Conservation (phyloP, 768 basidiomycete genomes). For the Termitomyces sp. region DNA sequence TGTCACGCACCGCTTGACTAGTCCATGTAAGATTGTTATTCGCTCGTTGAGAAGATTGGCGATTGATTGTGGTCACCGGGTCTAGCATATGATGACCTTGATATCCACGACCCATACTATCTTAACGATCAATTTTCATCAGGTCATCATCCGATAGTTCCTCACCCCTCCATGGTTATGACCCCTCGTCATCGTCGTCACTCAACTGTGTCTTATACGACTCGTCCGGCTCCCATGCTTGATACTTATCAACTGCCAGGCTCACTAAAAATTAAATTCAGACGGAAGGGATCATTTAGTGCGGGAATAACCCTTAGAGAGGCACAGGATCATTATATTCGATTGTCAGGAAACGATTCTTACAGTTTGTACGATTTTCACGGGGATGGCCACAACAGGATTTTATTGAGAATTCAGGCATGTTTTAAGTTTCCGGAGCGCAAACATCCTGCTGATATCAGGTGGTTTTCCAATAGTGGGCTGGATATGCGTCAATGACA, state of each 20-base stretch:
- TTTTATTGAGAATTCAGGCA: constrained; percentile 60
- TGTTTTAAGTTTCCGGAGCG: constrained; percentile 15
- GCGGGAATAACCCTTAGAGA: constrained; percentile 64
- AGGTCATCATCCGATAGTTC: constrained; percentile 27
- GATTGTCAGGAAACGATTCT: constrained; percentile 56
- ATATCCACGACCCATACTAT: constrained; percentile 47
- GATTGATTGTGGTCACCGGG: not conserved
- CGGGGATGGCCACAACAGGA: constrained; percentile 53
- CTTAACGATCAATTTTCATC: constrained; percentile 37
- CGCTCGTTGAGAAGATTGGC: not conserved
- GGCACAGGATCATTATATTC: constrained; percentile 53
- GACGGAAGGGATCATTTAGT: constrained; percentile 62
- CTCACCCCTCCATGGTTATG: constrained; percentile 22
- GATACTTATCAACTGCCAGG: constrained; percentile 46
- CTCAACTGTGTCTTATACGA: constrained; percentile 44
- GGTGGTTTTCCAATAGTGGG: constrained; percentile 44
- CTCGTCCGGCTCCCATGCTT: constrained; percentile 26
- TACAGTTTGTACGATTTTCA: constrained; percentile 62
- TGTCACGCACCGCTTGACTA: constrained; percentile 30
- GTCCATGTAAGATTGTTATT: constrained; percentile 29
- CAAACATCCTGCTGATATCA: not conserved
- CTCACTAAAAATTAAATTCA: constrained; percentile 61
- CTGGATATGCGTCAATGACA: constrained; percentile 62
- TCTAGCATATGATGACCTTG: constrained; percentile 53
- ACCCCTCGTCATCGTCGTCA: constrained; percentile 40